A percentile compares a stretch with the other conserved stretches of the same genome.
Evolutionary conservation across 2,329 filamentous ascomycete genomes (phyloP).

Genomic region (Pseudopithomyces maydicus): DNA sequence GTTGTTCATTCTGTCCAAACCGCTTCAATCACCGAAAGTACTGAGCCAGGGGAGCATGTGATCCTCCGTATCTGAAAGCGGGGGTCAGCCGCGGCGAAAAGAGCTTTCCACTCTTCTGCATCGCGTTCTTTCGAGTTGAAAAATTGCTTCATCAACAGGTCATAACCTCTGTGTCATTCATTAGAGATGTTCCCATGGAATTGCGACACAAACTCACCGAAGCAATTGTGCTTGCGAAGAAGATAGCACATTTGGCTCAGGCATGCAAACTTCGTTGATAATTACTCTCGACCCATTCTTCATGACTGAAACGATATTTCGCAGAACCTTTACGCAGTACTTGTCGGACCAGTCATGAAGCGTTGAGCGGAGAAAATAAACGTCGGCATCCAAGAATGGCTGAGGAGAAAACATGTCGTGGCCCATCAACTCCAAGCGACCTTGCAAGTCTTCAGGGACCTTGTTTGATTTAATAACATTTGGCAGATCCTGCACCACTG

Average conservation of each 20-base stretch:
- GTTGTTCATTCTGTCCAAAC: background rate
- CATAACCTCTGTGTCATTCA: conserved; percentile 4
- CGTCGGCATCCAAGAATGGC: conserved; percentile 13
- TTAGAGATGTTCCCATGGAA: background rate
- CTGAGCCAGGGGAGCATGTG: background rate
- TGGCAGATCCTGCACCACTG: conserved; percentile 6
- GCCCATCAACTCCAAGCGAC: background rate
- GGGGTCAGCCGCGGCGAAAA: conserved; percentile 33
- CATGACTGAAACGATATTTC: conserved; percentile 57
- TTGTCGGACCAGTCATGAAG: conserved; percentile 53
- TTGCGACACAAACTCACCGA: background rate
- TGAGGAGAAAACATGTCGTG: conserved; percentile 17
- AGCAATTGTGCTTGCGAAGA: conserved; percentile 5
- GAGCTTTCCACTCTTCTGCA: conserved; percentile 48
- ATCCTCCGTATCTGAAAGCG: background rate
- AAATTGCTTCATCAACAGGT: conserved; percentile 8
- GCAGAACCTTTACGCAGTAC: conserved; percentile 33
- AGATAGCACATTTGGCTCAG: background rate
- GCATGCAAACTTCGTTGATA: conserved; percentile 42
- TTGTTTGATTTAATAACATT: background rate
- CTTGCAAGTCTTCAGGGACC: conserved; percentile 1
- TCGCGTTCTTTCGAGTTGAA: conserved; percentile 44
- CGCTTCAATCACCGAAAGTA: background rate
- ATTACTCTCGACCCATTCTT: conserved; percentile 57
- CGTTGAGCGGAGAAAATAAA: conserved; percentile 8